phyloP scores from a whole-genome alignment of 1,284 basidiomycete genomes.

The Gymnopus androsaceus region DNA sequence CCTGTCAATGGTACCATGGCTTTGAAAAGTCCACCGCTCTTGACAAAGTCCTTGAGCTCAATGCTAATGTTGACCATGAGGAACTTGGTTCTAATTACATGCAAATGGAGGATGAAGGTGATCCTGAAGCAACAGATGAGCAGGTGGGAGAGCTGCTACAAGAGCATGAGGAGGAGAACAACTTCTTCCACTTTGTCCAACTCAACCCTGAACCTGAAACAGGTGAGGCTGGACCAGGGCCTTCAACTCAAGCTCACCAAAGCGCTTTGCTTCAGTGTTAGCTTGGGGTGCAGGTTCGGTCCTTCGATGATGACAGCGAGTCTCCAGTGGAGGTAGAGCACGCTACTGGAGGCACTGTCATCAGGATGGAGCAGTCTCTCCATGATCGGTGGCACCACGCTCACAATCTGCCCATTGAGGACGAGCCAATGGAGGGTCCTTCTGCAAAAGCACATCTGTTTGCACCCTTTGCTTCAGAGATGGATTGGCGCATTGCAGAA shows the following conservation, averaged over 20 bases:
- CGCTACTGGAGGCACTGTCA: neutral
- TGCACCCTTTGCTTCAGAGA: conserved; percentile 21
- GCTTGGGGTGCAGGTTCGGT: neutral
- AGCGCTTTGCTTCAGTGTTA: neutral
- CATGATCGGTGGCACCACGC: no score
- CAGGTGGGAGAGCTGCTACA: no score
- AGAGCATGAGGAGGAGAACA: neutral
- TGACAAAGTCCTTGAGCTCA: no score
- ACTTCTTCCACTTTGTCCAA: neutral
- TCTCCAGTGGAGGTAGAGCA: neutral
- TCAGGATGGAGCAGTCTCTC: neutral
- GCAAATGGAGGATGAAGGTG: no score
- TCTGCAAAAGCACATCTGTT: neutral
- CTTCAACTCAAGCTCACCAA: neutral
- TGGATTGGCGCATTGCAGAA: conserved; percentile 20
- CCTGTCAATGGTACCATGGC: no score
- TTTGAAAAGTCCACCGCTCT: no score
- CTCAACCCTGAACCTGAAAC: neutral
- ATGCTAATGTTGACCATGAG: no score
- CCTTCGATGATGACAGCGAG: neutral
- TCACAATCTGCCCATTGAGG: neutral
- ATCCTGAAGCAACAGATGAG: no score
- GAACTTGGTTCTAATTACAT: no score
- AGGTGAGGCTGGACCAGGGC: neutral
- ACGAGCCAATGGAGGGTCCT: neutral